phyloP scores from a whole-genome alignment of 257 asterid genomes.

The Salvia miltiorrhiza region DNA sequence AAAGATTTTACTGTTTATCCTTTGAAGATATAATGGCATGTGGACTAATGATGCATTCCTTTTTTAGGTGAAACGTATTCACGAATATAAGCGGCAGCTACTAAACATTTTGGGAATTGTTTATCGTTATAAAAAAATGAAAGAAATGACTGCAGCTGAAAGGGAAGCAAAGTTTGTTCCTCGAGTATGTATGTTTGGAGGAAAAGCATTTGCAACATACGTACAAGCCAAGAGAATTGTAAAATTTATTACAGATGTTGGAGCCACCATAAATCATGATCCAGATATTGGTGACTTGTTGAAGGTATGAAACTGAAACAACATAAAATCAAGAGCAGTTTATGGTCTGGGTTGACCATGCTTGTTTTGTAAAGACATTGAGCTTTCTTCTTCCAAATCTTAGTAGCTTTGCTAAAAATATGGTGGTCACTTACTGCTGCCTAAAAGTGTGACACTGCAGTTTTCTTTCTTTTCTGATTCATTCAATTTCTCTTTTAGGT shows the following conservation, averaged over 20 bases:
- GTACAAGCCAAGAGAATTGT: conserved; percentile 67
- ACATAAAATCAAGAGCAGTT: neutral
- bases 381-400: neutral
- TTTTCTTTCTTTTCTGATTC: conserved; percentile 10
- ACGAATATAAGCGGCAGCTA: conserved; percentile 64
- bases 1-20: neutral
- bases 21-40: conserved; percentile 2
- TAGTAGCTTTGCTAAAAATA: neutral
- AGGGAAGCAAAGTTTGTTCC: conserved; percentile 55
- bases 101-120: conserved; percentile 57
- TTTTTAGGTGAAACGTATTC: conserved; percentile 59
- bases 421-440: neutral
- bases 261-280: conserved; percentile 59
- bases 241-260: conserved; percentile 63
- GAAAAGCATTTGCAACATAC: conserved; percentile 62
- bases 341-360: neutral
- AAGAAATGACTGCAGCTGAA: conserved; percentile 56
- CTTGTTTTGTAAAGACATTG: conserved; percentile 1
- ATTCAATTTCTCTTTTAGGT: conserved; percentile 41
- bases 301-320: conserved; percentile 37
- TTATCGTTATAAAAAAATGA: conserved; percentile 67
- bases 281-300: conserved; percentile 57
- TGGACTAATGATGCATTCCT: conserved; percentile 16
- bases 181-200: conserved; percentile 67
- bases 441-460: neutral